phyloP scores from a whole-genome alignment of 106 monocot genomes.

The Narthecium ossifragum region DNA sequence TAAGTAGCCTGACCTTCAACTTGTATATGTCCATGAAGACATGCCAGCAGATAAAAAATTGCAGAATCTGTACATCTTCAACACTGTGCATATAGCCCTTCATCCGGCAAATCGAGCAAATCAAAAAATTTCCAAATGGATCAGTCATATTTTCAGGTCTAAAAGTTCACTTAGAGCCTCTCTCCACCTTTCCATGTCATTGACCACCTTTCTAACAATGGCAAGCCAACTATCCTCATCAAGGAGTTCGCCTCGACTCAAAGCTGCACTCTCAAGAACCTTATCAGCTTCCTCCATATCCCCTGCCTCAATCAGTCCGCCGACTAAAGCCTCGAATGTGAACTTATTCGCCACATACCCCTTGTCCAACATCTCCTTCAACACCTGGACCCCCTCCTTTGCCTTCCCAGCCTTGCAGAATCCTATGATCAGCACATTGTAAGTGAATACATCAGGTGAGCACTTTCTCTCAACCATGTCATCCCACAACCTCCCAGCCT shows the following conservation, averaged over 20 bases:
- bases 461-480: constrained; percentile 71
- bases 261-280: constrained; percentile 19
- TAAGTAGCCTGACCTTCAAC: too few relatives aligned
- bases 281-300: constrained; percentile 20
- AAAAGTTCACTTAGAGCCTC: constrained; percentile 21
- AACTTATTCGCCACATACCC: constrained; percentile 32
- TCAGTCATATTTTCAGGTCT: too few relatives aligned
- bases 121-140: too few relatives aligned
- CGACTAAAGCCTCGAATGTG: constrained; percentile 34
- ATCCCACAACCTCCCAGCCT: constrained; percentile 83
- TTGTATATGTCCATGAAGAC: too few relatives aligned
- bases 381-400: constrained; percentile 42
- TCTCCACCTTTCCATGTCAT: constrained; percentile 10
- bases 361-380: constrained; percentile 68
- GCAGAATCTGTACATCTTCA: too few relatives aligned
- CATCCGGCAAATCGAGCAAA: too few relatives aligned
- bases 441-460: constrained; percentile 60
- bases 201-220: constrained; percentile 30
- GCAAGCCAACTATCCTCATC: constrained; percentile 29
- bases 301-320: constrained; percentile 38
- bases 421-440: constrained; percentile 67
- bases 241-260: constrained; percentile 8
- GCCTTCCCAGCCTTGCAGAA: constrained; percentile 52
- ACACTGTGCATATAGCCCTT: too few relatives aligned
- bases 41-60: too few relatives aligned